Evolutionary conservation across 768 basidiomycete genomes (phyloP), one percentile per base, ranked within the genome.

Genomic region (Mycena chlorophos): DNA sequence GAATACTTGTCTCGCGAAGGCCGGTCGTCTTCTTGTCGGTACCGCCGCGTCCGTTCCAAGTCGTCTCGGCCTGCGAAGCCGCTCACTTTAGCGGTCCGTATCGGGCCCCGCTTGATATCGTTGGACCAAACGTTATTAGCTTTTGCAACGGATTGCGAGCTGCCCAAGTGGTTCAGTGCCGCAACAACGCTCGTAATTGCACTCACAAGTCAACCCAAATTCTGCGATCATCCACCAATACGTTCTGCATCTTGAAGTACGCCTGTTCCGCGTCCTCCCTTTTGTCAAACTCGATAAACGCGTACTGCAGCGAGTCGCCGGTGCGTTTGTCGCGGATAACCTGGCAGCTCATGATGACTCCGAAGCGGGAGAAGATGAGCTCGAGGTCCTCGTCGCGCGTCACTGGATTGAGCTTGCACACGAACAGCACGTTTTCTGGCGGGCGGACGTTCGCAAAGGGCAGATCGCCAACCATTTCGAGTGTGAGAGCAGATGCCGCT

Each of bases 241-340:
- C 97, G 65, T 98, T 98, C 69, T 98, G 97, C 97, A 99, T 99
- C 71, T 98, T 99, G 76, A 98, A 95, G 71, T 98, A 99, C 8
- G 93, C 97, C 89, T 94, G 89, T 71, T 99, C 96, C 6, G 96
- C 94, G 31, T 94, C 89, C 58, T 93, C 94, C 39, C 87, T 75
- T 69, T 90, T 91, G 67, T 95, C 94, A 74, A 98, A 99, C 72
- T 99, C 97, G 63, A 99, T 94, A 66, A 99, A 98, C 8, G 97
- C 97, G 68, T 98, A 99, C 68, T 98, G 97, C 57, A 99, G 72
- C 26, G 91, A 94, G 70, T 99, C 97, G 0, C 97, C 95, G 8
- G 94, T 95, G 70, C 85, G 88, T 69, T 96, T 95, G 70, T 98
- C 97, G 31, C 94, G 78, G 59, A 98, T 96, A 50, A 99, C 92